Base-by-base conservation (phyloP, 495 filamentous ascomycete genomes). In the Geoglossum glabrum region DNA sequence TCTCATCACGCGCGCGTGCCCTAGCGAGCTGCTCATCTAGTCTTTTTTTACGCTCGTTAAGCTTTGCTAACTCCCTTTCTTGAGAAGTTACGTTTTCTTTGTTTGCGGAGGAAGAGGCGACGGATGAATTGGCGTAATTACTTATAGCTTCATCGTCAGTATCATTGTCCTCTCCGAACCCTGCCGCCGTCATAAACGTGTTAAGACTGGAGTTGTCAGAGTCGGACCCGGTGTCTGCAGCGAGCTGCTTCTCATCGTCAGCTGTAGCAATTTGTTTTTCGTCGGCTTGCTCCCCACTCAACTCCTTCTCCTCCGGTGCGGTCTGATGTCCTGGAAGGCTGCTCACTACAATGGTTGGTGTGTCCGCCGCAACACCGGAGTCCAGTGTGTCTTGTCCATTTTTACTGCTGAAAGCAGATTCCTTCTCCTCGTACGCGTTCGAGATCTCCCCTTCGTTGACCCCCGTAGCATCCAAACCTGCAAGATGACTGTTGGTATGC, bases 31-130 rank as follows among this genome's bases (percentile, higher is more conserved):
- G 86, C 40, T 81, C 78, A 23, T 88, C 79, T 1, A 86, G 72
- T 57, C 84, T 81, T 40, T 74, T 74, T 59, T 83, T 83, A 58
- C 82, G 79, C 7, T 82, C 73, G 13, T 85, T 76, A 0, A 95
- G 77, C 61, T 89, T 92, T 40, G 72, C 69, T 1, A 95, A 74
- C 10, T 92, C 85, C 60, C 82, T 85, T 33, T 89, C 81, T 59
- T 86, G 73, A 43, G 74, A 73, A 25, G 21, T 10, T 21, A 50
- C 26, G 11, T 9, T 21, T 25, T 50, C 46, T 17, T 50, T 50
- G 46, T 50, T 50, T 15, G 21, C 46, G 3, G 46, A 50, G 54
- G 19, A 28, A 8, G 54, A 34, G 21, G 54, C 19, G 28, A 30
- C 17, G 25, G 27, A 55, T 34, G 54, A 55, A 6, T 9, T 10